Conservation (phyloP, 202 grass and related monocot species). For the Alloteropsis angusta region DNA sequence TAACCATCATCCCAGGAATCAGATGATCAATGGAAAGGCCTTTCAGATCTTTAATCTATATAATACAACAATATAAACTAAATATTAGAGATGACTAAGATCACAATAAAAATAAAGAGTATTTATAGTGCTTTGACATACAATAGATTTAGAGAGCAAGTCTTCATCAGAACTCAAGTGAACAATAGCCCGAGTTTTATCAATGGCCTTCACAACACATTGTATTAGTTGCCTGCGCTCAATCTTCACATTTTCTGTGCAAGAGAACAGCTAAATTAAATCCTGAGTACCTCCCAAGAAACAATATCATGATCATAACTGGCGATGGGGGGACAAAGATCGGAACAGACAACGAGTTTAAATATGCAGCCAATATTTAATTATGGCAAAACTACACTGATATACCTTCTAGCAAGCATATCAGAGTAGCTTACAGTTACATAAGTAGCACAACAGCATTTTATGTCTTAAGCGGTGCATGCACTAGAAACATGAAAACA, state of each 20-base stretch:
- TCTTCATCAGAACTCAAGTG: slow-evolving; percentile 68
- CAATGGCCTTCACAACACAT: slow-evolving; percentile 64
- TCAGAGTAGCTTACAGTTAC: background rate
- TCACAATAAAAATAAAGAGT: background rate
- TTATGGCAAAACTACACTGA: background rate
- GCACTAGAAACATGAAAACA: background rate
- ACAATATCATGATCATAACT: slow-evolving; percentile 20
- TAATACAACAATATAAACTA: slow-evolving; percentile 21
- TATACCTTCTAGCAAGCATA: background rate
- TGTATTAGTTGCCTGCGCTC: slow-evolving; percentile 53
- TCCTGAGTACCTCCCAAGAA: slow-evolving; percentile 11
- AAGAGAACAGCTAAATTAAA: slow-evolving; percentile 12
- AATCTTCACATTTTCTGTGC: slow-evolving; percentile 49
- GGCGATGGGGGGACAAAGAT: background rate
- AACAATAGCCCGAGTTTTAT: slow-evolving; percentile 75
- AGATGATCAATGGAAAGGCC: slow-evolving; percentile 92
- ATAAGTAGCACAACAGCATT: slow-evolving; percentile 4
- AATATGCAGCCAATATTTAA: background rate
- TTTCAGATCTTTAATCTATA: slow-evolving; percentile 80
- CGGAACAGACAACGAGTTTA: slow-evolving; percentile 13
- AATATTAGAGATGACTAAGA: slow-evolving; percentile 7
- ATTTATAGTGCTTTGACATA: slow-evolving; percentile 32
- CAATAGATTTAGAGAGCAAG: slow-evolving; percentile 67
- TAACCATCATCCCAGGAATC: slow-evolving; percentile 96
- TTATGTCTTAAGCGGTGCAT: background rate